These are phyloP conservation scores for Calonectria pseudoturangicola DNA, from an alignment of 2,329 filamentous ascomycete genomes.

Conservation along the genomic window DNA sequence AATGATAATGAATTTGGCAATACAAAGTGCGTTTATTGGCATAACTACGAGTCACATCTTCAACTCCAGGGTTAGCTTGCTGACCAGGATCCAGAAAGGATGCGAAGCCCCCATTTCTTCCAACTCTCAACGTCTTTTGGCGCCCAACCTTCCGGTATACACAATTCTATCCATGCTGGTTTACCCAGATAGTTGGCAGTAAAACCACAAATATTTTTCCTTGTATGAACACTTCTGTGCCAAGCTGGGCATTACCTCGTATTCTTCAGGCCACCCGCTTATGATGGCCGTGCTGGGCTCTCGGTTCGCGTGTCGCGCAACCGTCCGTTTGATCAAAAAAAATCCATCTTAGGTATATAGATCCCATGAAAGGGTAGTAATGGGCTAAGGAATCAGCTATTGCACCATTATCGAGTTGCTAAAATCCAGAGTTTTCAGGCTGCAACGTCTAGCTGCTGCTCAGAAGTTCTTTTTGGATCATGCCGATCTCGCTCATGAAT, in stretches of 20 bases:
- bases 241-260: slow-evolving; percentile 45
- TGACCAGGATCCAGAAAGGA: slow-evolving; percentile 9
- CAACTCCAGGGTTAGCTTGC: slow-evolving; percentile 30
- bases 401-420: slow-evolving; percentile 39
- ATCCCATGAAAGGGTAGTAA: slow-evolving; percentile 35
- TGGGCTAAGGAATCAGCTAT: slow-evolving; percentile 24
- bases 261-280: slow-evolving; percentile 43
- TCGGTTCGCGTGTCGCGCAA: slow-evolving; percentile 36
- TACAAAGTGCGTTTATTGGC: slow-evolving; percentile 46
- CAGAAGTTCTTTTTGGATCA: slow-evolving; percentile 71
- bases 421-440: slow-evolving; percentile 36
- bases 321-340: slow-evolving; percentile 38
- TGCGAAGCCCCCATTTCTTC: slow-evolving; percentile 22
- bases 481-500: slow-evolving; percentile 70
- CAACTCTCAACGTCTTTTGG: slow-evolving; percentile 33
- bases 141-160: slow-evolving; percentile 45
- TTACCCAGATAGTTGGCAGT: slow-evolving; percentile 35
- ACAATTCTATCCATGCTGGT: slow-evolving; percentile 51
- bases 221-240: slow-evolving; percentile 46
- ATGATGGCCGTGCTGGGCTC: slow-evolving; percentile 34
- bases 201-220: slow-evolving; percentile 35
- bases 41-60: slow-evolving; percentile 43
- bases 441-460: slow-evolving; percentile 57
- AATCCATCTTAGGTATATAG: slow-evolving; percentile 32
- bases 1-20: background rate